A percentile compares a stretch with the other conserved stretches of the same genome.
Conservation (phyloP, 1,139 yeast species). For the Yamadazyma buinensis region DNA sequence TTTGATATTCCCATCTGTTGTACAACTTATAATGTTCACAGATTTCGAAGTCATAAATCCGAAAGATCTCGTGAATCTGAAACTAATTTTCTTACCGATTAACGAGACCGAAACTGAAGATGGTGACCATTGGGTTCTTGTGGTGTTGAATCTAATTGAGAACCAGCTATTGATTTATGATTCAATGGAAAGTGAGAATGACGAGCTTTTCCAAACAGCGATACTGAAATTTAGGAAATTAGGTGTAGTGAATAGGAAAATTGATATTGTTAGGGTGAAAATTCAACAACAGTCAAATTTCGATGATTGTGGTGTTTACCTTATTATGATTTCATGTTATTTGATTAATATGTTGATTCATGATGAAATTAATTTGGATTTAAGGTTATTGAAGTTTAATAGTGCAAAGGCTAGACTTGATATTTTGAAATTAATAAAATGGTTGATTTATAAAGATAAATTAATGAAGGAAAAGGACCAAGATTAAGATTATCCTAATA, state of each 20-base stretch:
- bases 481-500: slow-evolving; percentile 1
- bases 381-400: slow-evolving; percentile 24
- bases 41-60: slow-evolving; percentile 28
- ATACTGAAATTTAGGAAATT: slow-evolving; percentile 5
- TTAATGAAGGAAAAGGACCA: not conserved
- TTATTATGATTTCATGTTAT: slow-evolving; percentile 38
- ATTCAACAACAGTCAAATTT: slow-evolving; percentile 44
- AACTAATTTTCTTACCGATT: slow-evolving; percentile 38
- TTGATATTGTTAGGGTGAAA: slow-evolving; percentile 24
- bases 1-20: slow-evolving; percentile 35
- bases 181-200: slow-evolving; percentile 27
- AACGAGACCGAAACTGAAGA: slow-evolving; percentile 30
- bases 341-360: slow-evolving; percentile 24
- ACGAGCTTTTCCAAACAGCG: slow-evolving; percentile 22
- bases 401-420: slow-evolving; percentile 28
- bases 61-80: slow-evolving; percentile 30
- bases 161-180: slow-evolving; percentile 35
- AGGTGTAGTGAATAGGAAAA: slow-evolving; percentile 8
- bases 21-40: slow-evolving; percentile 38
- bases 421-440: slow-evolving; percentile 16
- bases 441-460: slow-evolving; percentile 2
- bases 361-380: slow-evolving; percentile 21
- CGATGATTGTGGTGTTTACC: slow-evolving; percentile 46
- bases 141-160: slow-evolving; percentile 29
- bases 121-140: slow-evolving; percentile 47